phyloP scores from a whole-genome alignment of 805 yeast species.

The Saccharomyces paradoxus region DNA sequence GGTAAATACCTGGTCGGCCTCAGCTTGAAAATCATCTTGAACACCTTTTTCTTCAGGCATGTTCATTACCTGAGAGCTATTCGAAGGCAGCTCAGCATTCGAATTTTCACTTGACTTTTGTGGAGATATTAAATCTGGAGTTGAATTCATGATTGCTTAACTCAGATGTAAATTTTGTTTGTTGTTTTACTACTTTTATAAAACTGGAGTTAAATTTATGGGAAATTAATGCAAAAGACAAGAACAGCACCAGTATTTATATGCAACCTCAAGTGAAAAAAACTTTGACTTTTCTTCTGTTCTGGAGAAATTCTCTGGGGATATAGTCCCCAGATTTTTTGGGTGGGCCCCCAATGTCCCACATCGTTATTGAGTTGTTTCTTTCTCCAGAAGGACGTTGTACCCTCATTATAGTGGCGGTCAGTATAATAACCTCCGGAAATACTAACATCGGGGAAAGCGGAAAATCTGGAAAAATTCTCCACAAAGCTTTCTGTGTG shows the following conservation, averaged over 20 bases:
- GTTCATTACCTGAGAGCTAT: conserved; percentile 13
- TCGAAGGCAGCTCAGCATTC: conserved; percentile 8
- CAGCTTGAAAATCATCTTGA: conserved; percentile 1
- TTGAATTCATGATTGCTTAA: conserved; percentile 5
- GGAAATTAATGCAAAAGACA: not conserved
- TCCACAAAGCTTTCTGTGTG: not conserved
- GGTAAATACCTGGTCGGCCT: not conserved
- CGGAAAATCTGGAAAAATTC: not conserved
- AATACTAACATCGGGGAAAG: not conserved
- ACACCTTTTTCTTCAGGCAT: conserved; percentile 14
- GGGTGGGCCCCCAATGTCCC: not conserved
- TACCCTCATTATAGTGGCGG: not conserved
- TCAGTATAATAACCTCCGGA: not conserved
- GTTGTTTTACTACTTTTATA: not conserved
- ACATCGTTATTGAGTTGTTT: not conserved
- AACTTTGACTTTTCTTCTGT: not conserved
- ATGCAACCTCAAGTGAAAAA: not conserved
- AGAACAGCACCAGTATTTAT: not conserved
- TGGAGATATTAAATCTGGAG: conserved; percentile 7
- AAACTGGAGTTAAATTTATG: not conserved
- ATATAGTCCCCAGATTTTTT: not conserved
- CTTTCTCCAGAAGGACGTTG: not conserved
- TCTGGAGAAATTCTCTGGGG: not conserved
- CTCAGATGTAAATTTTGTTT: not conserved
- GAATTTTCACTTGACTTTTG: conserved; percentile 9